Evolutionary conservation across 805 yeast genomes (phyloP).

Genomic region (Schizosaccharomyces lindneri): DNA sequence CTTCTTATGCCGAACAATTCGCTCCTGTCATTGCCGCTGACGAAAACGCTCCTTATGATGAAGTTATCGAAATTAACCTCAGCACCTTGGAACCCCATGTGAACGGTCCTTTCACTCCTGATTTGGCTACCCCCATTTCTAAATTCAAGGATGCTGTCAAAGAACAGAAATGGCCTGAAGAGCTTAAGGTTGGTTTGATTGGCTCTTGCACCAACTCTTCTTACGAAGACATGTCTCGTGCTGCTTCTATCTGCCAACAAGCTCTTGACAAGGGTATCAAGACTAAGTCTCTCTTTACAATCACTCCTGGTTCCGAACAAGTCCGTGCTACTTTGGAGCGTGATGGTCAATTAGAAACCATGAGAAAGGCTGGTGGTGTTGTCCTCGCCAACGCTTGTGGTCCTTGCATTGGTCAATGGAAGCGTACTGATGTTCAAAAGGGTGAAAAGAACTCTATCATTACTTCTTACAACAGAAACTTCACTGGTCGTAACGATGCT

Average conservation of each 20-base stretch:
- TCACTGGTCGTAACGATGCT: slow-evolving; percentile 94
- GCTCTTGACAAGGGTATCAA: slow-evolving; percentile 69
- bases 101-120: slow-evolving; percentile 97
- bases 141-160: slow-evolving; percentile 47
- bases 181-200: slow-evolving; percentile 75
- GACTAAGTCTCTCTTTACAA: slow-evolving; percentile 77
- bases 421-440: slow-evolving; percentile 41
- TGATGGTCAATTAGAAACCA: slow-evolving; percentile 67
- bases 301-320: slow-evolving; percentile 96
- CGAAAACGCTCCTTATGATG: slow-evolving; percentile 70
- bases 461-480: slow-evolving; percentile 93
- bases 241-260: slow-evolving; percentile 68
- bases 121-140: slow-evolving; percentile 78
- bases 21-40: slow-evolving; percentile 55
- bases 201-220: slow-evolving; percentile 98
- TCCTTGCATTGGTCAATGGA: slow-evolving; percentile 99
- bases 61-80: slow-evolving; percentile 73
- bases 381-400: slow-evolving; percentile 97
- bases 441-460: slow-evolving; percentile 56
- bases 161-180: slow-evolving; percentile 63
- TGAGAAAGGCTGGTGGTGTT: slow-evolving; percentile 68
- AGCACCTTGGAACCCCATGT: slow-evolving; percentile 75
- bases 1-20: slow-evolving; percentile 47
- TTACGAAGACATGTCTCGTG: slow-evolving; percentile 94
- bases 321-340: slow-evolving; percentile 90